Evolutionary conservation across 1,284 basidiomycete genomes (phyloP), one percentile per base, ranked within the genome.

Genomic region (Malassezia globosa): DNA sequence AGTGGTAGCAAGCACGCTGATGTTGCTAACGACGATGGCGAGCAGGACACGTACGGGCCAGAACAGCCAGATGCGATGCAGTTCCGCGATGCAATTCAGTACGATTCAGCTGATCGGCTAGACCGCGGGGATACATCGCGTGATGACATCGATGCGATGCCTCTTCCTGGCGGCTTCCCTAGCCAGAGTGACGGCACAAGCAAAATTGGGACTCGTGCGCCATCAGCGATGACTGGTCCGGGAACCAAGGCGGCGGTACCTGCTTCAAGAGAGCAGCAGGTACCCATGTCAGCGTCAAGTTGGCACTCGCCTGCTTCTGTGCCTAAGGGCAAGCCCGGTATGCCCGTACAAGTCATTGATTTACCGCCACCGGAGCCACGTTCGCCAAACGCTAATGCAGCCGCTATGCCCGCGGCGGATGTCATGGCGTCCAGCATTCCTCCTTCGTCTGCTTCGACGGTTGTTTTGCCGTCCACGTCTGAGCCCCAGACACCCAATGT

Each of bases 361-460:
- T n/a, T 22, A 21, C 14, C 35, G n/a, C 8, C 37, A 4, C 19
- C 19, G 22, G 37, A 10, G 19, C 18, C 18, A 7, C 18, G 10
- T 13, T 24, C 37, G 37, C 18, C 37, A 3, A 24, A 19, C 6
- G n/a, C 37, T 23, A 23, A 23, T 23, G 13, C 37, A 11, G 35
- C 35, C 13, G 19, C n/a, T 18, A 37, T 37, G 35, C 35, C 35
- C 8, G 10, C 35, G 2, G 21, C 10, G 10, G 35, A 21, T 37
- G 35, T 21, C 2, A 31, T 31, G 29, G 16, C 11, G 29, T 31
- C 29, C 3, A 31, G 29, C 16, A 21, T 37, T 37, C n/a, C 35
- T n/a, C 35, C 23, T 26, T 42, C 41, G 3, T 33, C n/a, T 75
- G 79, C 8, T 82, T 85, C 52, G 82, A 82, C 50, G 75, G 79